Evolutionary conservation across 78 protist genomes (phyloP).

Genomic region (Dictyostelium firmibasis): DNA sequence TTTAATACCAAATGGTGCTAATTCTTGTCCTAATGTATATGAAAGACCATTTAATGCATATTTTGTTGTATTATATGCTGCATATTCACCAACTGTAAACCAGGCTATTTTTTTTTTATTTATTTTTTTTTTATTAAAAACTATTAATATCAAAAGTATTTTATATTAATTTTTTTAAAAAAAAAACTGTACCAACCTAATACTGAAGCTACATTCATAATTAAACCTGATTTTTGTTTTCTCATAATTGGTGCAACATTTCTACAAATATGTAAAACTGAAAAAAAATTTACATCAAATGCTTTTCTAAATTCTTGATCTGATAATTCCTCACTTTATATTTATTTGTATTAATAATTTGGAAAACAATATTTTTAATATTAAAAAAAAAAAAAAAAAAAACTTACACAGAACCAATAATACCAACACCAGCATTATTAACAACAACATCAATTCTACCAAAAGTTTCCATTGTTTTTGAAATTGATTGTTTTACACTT

Average conservation of each 20-base stretch:
- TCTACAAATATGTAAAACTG: neutral
- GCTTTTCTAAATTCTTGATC: neutral
- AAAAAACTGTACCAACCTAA: neutral
- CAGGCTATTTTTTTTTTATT: neutral
- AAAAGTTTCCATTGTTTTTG: neutral
- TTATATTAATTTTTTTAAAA: neutral
- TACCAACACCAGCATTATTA: slow-evolving; percentile 54
- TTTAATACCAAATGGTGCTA: slow-evolving; percentile 42
- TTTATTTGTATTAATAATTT: neutral
- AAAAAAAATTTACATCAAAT: slow-evolving; percentile 58
- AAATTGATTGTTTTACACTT: slow-evolving; percentile 1
- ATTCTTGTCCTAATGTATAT: neutral
- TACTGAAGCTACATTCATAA: slow-evolving; percentile 11
- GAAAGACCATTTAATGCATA: slow-evolving; percentile 6
- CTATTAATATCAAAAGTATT: too few species aligned
- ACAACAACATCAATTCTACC: slow-evolving; percentile 50
- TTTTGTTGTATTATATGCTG: slow-evolving; percentile 16
- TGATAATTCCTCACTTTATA: neutral
- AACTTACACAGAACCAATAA: slow-evolving; percentile 8
- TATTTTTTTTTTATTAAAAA: neutral
- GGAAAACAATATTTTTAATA: too few species aligned
- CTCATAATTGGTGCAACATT: slow-evolving; percentile 14
- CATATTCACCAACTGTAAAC: neutral
- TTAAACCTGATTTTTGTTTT: neutral
- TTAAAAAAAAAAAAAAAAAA: neutral